Evolutionary conservation across 805 yeast species (phyloP).

Genomic region (Hanseniaspora lindneri): DNA sequence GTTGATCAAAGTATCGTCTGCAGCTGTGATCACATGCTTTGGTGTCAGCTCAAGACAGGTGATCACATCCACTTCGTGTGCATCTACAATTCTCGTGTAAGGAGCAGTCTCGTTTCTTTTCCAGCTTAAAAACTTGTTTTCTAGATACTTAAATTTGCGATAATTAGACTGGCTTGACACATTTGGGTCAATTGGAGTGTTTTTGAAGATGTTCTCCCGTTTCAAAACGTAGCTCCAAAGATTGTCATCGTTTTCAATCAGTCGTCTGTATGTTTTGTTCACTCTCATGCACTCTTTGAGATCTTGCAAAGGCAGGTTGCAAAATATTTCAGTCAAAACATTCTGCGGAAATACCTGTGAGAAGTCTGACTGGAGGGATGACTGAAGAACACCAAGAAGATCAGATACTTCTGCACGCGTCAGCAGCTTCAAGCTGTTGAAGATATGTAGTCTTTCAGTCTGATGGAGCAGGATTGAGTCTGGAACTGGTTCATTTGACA

Average conservation of each 20-base stretch:
- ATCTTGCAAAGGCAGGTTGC: constrained; percentile 50
- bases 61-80: constrained; percentile 72
- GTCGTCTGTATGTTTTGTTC: constrained; percentile 53
- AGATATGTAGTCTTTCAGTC: constrained; percentile 18
- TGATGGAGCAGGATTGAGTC: neutral
- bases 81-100: constrained; percentile 48
- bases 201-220: constrained; percentile 40
- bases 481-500: constrained; percentile 2
- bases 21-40: constrained; percentile 81
- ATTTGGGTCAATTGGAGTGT: constrained; percentile 16
- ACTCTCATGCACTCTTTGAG: constrained; percentile 53
- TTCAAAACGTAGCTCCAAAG: constrained; percentile 62
- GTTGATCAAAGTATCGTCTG: constrained; percentile 73
- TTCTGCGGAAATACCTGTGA: constrained; percentile 63
- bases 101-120: constrained; percentile 62
- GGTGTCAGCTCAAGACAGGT: constrained; percentile 91
- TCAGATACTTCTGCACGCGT: constrained; percentile 53
- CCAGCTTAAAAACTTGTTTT: constrained; percentile 49
- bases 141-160: constrained; percentile 44
- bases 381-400: constrained; percentile 40
- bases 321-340: constrained; percentile 51
- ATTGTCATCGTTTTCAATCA: constrained; percentile 47
- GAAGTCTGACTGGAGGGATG: constrained; percentile 60
- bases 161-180: too few species aligned
- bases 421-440: constrained; percentile 44